Conservation (phyloP, 108 stramenopile genomes). For the Asterionellopsis glacialis region DNA sequence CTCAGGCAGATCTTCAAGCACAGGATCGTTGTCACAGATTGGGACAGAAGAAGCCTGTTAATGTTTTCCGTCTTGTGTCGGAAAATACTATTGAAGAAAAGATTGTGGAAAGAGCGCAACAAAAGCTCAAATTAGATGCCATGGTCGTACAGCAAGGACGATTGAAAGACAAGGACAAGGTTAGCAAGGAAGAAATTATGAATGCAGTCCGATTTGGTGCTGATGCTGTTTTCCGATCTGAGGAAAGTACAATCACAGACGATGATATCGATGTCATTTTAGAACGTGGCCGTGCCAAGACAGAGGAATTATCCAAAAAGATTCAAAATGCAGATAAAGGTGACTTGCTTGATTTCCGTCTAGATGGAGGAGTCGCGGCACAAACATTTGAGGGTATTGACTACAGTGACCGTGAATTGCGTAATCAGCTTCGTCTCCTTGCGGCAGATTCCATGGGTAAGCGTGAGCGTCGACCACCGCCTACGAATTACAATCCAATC, state of each 20-base stretch:
- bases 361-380: conserved; percentile 86
- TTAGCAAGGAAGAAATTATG: conserved; percentile 86
- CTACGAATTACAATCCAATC: conserved; percentile 72
- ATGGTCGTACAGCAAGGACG: conserved; percentile 98
- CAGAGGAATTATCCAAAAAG: conserved; percentile 86
- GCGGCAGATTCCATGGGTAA: conserved; percentile 84
- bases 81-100: conserved; percentile 99
- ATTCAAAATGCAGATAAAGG: conserved; percentile 92
- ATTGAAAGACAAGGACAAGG: conserved; percentile 86
- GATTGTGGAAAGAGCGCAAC: conserved; percentile 98
- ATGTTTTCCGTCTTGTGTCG: conserved; percentile 95
- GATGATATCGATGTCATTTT: conserved; percentile 96
- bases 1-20: conserved; percentile 98
- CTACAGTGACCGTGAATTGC: conserved; percentile 78
- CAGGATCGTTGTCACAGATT: conserved; percentile 96
- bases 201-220: conserved; percentile 96
- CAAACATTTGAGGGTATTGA: conserved; percentile 90
- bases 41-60: conserved; percentile 96
- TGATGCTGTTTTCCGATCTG: conserved; percentile 91
- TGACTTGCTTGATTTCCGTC: conserved; percentile 89
- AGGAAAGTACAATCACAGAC: conserved; percentile 88
- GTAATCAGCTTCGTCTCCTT: conserved; percentile 75
- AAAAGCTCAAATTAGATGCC: conserved; percentile 99
- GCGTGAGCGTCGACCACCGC: conserved; percentile 82
- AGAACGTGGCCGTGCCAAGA: conserved; percentile 85